Base-by-base conservation (phyloP, 345 rosid genomes). In the Sapria himalayana region DNA sequence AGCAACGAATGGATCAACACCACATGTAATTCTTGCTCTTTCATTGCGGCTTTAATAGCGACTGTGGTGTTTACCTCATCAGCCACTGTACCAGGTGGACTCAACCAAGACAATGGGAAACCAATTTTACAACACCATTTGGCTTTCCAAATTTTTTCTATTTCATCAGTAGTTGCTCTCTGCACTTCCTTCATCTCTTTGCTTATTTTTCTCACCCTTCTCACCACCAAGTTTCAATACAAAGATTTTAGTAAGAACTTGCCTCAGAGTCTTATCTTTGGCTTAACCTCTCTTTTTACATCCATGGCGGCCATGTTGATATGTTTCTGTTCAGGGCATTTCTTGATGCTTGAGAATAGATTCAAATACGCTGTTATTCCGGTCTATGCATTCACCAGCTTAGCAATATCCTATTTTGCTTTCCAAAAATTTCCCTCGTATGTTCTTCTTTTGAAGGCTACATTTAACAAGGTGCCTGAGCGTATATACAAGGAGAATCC, bases 41-140 rank as follows among this genome's bases (percentile, higher is more conserved):
- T 69, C 1, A 73, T 72, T 43, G 73, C 73, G 0, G 80, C 73
- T n/a, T 63, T 72, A 47, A 69, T 68, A 2, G 75, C 73, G 13
- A 66, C 75, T 0, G 75, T 69, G 12, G 71, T 70, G 19, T 72
- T 72, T 3, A 65, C 75, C 23, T 52, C 75, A 13, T 60, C 75
- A 9, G 9, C 65, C 12, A 35, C 67, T 7, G 62, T 72, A 3
- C 71, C 75, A 0, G 71, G 71, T 0, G 68, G 71, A 1, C 24
- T 45, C 22, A 38, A 14, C 2, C 22, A 50, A 4, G 41, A 29
- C 0, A 58, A 19, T 2, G 71, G 71, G n/a, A 37, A 0, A 21
- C 75, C 75, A 2, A 55, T 33, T 9, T 50, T 64, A 0, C 48
- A 33, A 31, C 12, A 49, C 31, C 50, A 64, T 7, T 61, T 65